Evolutionary conservation across 2,329 filamentous ascomycete species (phyloP).

Genomic region (Aspergillus sojae): DNA sequence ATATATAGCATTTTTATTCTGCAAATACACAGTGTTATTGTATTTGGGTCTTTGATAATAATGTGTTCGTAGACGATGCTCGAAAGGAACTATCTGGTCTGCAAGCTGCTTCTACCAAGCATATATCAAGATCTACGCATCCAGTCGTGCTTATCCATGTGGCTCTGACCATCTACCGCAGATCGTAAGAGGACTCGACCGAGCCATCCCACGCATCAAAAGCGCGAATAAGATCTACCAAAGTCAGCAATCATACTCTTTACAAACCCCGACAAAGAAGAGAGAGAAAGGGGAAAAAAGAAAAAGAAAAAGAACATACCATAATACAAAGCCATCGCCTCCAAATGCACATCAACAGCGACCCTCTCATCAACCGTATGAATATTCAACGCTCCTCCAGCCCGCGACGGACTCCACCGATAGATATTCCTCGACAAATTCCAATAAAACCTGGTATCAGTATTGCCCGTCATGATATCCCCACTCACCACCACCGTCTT

Average conservation of each 20-base stretch:
- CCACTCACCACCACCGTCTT: conserved; percentile 46
- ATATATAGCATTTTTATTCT: conserved; percentile 1
- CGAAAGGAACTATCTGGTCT: not conserved
- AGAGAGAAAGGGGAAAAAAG: no score
- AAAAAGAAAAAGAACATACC: conserved; percentile 27
- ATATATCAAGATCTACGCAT: not conserved
- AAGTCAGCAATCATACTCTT: conserved; percentile 6
- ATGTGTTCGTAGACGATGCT: no score
- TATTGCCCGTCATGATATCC: conserved; percentile 57
- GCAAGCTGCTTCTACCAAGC: not conserved
- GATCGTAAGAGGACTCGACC: not conserved
- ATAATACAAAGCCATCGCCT: conserved; percentile 48
- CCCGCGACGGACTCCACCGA: conserved; percentile 53
- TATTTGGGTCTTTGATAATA: not conserved
- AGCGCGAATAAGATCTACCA: conserved; percentile 34
- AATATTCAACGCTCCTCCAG: conserved; percentile 47
- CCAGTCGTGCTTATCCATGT: not conserved
- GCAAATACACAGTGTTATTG: not conserved
- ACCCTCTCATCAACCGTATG: conserved; percentile 57
- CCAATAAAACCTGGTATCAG: conserved; percentile 58
- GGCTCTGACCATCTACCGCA: not conserved
- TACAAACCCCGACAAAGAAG: not conserved
- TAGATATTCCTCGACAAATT: conserved; percentile 56
- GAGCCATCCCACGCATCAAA: conserved; percentile 31
- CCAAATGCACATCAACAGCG: conserved; percentile 45